Base-by-base conservation (phyloP, 108 stramenopile species). In the Conticribra guillardii region DNA sequence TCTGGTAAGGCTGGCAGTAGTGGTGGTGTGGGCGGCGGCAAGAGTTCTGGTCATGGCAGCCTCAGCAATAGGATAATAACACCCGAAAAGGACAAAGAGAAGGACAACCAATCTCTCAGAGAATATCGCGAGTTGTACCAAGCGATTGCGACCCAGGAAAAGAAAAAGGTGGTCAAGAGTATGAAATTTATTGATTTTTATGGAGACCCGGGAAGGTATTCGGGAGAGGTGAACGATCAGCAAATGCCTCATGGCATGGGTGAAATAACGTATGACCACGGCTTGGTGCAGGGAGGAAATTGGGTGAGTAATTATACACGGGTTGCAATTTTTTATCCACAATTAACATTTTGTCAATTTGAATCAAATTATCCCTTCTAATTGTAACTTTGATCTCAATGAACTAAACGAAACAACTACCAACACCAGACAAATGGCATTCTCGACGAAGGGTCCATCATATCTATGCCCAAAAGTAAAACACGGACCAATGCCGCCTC, bases 191-290 rank as follows among this genome's bases (percentile, higher is more conserved):
- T 71, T 22, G 77, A 79, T 67, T 58, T 64, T 52, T 59, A 47
- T 27, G 77, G 77, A 14, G 77, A 79, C 46, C 26, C 51, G 18
- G 77, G 77, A 3, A 24, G 69, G 31, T 79, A 71, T 47, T 60
- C 77, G 5, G 77, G 77, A 34, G 77, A 79, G n/a, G 77, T 79
- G 19, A 79, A 79, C 31, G 77, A 66, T 21, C 37, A 48, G 16
- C 41, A 51, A 18, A 60, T 79, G 59, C 77, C 77, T 44, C 77
- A 79, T 51, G 77, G 77, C 0, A 41, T 60, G 34, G 77, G 77
- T 15, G 41, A 66, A 29, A 53, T 79, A 19, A 60, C 56, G 0
- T 79, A 79, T 54, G 64, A 79, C 33, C 69, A 79, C 26, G 77
- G 77, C 3, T 50, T 71, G 29, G 65, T 71, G 11, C 60, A 79